Evolutionary conservation across 169 alveolate species (phyloP).

Genomic region (Condylostoma magnum): DNA sequence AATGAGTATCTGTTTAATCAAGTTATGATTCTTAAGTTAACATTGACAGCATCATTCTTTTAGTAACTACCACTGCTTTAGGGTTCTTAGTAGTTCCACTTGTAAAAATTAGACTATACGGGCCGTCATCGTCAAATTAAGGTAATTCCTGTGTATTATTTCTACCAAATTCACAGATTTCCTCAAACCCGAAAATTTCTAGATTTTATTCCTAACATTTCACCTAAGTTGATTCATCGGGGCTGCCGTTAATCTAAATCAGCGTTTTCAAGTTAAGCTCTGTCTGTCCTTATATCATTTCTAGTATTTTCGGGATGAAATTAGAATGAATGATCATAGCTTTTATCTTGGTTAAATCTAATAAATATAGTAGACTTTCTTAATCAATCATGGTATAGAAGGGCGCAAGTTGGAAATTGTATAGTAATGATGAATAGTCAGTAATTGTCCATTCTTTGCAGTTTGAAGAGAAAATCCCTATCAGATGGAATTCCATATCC

Average conservation of each 20-base stretch:
- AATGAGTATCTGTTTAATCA: constrained; percentile 36
- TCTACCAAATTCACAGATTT: background rate
- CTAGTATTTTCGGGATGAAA: background rate
- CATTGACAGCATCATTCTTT: constrained; percentile 45
- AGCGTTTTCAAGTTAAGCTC: background rate
- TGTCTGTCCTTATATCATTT: background rate
- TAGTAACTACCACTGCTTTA: constrained; percentile 73
- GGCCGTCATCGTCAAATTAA: constrained; percentile 31
- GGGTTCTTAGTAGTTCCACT: constrained; percentile 82
- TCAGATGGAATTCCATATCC: too few relatives aligned
- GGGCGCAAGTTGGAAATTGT: constrained; percentile 47
- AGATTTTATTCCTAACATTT: constrained; percentile 39
- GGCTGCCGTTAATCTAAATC: background rate
- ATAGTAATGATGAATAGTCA: constrained; percentile 54
- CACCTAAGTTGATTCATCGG: constrained; percentile 7
- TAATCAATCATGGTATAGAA: constrained; percentile 55
- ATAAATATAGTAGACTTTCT: constrained; percentile 51
- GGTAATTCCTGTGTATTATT: background rate
- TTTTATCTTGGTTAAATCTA: constrained; percentile 34
- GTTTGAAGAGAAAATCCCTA: constrained; percentile 52
- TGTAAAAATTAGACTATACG: constrained; percentile 69
- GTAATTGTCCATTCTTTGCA: constrained; percentile 61
- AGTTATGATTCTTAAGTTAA: background rate
- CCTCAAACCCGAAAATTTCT: background rate
- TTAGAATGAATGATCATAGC: constrained; percentile 21